phyloP scores from a whole-genome alignment of 208 protist genomes.

The Trypanosoma rangeli region DNA sequence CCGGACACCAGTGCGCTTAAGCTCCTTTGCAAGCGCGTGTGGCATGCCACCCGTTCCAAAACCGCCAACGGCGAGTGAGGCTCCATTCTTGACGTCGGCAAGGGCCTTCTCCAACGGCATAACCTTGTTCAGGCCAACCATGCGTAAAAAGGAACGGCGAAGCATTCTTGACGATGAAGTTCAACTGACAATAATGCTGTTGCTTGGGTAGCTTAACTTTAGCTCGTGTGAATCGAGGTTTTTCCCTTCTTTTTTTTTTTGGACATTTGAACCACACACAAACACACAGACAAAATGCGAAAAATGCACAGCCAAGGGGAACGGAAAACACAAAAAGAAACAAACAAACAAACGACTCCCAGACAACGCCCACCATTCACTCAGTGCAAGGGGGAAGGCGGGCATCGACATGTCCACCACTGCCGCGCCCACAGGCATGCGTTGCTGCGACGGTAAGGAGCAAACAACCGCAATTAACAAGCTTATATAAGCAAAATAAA shows the following conservation, averaged over 20 bases:
- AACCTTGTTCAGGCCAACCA: conserved; percentile 72
- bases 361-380: not conserved
- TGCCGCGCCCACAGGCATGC: no score
- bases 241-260: not conserved
- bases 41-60: conserved; percentile 97
- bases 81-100: conserved; percentile 63
- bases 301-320: not conserved
- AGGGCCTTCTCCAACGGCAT: conserved; percentile 70
- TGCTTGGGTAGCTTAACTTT: not conserved
- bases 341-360: not conserved
- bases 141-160: conserved; percentile 49
- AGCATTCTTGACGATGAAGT: conserved; percentile 37
- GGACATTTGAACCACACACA: not conserved
- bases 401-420: no score
- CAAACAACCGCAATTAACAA: not conserved
- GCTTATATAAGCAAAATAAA: not conserved
- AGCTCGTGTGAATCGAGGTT: not conserved
- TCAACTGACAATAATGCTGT: not conserved
- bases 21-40: conserved; percentile 88
- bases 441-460: not conserved
- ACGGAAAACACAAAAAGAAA: not conserved
- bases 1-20: conserved; percentile 85
- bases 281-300: not conserved
- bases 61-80: conserved; percentile 90
- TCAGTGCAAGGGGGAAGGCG: not conserved